Evolutionary conservation across 1,284 basidiomycete species (phyloP), one percentile per base, ranked within the genome.

Genomic region (Cryptococcus sp.): DNA sequence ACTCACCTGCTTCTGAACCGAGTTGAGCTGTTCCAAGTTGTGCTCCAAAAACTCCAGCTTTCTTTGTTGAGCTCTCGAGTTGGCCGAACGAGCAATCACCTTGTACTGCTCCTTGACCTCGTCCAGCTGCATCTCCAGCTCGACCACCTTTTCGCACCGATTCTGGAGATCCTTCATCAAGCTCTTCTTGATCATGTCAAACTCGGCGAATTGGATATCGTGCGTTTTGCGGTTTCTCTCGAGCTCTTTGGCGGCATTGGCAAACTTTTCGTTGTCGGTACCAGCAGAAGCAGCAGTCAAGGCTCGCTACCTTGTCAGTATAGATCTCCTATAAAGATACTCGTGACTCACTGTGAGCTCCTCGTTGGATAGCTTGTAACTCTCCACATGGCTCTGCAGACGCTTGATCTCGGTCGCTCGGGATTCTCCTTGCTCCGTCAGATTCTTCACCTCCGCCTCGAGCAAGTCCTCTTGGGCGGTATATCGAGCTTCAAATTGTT

Each of bases 71-170:
- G 93, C 87, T 72, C 95, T 92, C 73, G 87, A 90, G 73, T 97
- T 97, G 76, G 92, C 94, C 68, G 93, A 94, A 55, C 92, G 85
- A 59, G 97, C 90, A 47, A 99, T 90, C 63, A 95, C 94, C 77
- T 93, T 94, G 77, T 98, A 99, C 71, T 98, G 93, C 75, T 99
- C 95, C 72, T 91, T 90, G 72, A 95, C 90, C 71, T 98, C 95
- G 69, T 99, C 95, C 35, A 99, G 78, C 70, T 97, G 94, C 61
- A 99, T 97, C 75, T 99, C 95, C 42, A 99, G 83, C 75, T 98
- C 95, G 51, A 99, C 94, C 37, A 99, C 93, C 84, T 98, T 98
- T 78, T 99, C 95, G 73, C 95, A 99, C 39, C 95, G 91, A 74
- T 98, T 97, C 77, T 97, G 95, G 58, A 99, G 77, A 77, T 98